phyloP scores from a whole-genome alignment of 139 green algal species.

The Tetraselmis striata region DNA sequence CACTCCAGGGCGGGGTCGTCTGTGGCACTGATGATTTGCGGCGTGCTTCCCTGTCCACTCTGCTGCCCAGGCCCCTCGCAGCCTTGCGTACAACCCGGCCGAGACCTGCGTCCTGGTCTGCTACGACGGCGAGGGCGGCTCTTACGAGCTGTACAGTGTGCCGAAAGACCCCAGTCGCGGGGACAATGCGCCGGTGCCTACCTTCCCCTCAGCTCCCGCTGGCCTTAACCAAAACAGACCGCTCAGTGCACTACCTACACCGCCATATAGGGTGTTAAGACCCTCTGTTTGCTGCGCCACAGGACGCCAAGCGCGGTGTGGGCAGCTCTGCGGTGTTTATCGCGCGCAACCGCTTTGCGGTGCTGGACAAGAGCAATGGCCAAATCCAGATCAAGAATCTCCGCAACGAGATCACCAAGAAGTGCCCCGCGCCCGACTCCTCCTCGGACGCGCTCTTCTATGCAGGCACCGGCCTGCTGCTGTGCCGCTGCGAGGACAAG shows the following conservation, averaged over 20 bases:
- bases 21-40: too few relatives aligned
- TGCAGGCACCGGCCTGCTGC: constrained; percentile 89
- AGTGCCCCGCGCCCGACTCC: constrained; percentile 66
- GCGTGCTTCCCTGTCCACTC: too few relatives aligned
- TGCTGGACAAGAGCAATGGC: constrained; percentile 82
- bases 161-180: constrained; percentile 70
- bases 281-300: too few relatives aligned
- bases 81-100: constrained; percentile 93
- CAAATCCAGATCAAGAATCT: constrained; percentile 94
- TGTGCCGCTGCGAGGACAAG: constrained; percentile 93
- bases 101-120: constrained; percentile 92
- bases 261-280: constrained; percentile 6
- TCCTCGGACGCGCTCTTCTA: constrained; percentile 92
- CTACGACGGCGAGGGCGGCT: constrained; percentile 84
- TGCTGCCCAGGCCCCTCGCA: constrained; percentile 29
- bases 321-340: constrained; percentile 90
- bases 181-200: constrained; percentile 40
- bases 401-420: constrained; percentile 98
- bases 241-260: not conserved
- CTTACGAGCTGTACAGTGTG: constrained; percentile 91
- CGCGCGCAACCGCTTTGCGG: constrained; percentile 95
- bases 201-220: not conserved
- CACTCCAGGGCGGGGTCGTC: too few relatives aligned
- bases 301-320: constrained; percentile 78
- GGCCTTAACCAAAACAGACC: not conserved